Evolutionary conservation across 257 asterid genomes (phyloP).

Genomic region (Jacaranda mimosifolia): DNA sequence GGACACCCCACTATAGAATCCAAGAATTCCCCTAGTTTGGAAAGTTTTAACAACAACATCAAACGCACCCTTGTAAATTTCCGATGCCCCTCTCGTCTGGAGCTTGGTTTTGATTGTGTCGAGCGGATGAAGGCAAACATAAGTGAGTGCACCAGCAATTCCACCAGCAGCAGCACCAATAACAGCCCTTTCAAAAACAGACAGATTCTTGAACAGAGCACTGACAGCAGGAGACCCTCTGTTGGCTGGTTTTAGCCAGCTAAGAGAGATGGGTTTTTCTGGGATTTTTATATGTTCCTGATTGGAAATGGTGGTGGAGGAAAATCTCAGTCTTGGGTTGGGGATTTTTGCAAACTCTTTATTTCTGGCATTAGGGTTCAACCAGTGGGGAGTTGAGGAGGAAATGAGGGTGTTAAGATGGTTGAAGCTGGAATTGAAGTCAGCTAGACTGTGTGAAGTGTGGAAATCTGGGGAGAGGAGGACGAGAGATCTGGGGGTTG

Average conservation of each 20-base stretch:
- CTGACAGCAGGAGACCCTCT: conserved; percentile 67
- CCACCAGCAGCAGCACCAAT: conserved; percentile 92
- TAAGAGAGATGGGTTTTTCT: conserved; percentile 43
- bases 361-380: conserved; percentile 38
- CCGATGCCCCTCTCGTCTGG: conserved; percentile 95
- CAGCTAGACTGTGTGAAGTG: conserved; percentile 38
- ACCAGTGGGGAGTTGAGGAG: conserved; percentile 37
- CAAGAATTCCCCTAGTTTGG: conserved; percentile 73
- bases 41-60: conserved; percentile 89
- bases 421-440: conserved; percentile 77
- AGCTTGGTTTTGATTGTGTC: conserved; percentile 95
- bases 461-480: conserved; percentile 51
- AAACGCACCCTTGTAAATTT: conserved; percentile 78
- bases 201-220: conserved; percentile 76
- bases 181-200: conserved; percentile 79
- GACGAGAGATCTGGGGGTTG: conserved; percentile 51
- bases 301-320: conserved; percentile 70
- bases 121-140: conserved; percentile 92
- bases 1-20: conserved; percentile 91
- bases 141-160: conserved; percentile 95
- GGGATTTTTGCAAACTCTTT: conserved; percentile 32
- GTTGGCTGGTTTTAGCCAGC: conserved; percentile 69
- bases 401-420: conserved; percentile 67
- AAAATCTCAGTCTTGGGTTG: conserved; percentile 45
- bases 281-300: conserved; percentile 45